A percentile compares a stretch with the other conserved stretches of the same genome.
Evolutionary conservation across 192 early-diverging fungal species (phyloP).

Genomic region (Backusella tarrabulga): DNA sequence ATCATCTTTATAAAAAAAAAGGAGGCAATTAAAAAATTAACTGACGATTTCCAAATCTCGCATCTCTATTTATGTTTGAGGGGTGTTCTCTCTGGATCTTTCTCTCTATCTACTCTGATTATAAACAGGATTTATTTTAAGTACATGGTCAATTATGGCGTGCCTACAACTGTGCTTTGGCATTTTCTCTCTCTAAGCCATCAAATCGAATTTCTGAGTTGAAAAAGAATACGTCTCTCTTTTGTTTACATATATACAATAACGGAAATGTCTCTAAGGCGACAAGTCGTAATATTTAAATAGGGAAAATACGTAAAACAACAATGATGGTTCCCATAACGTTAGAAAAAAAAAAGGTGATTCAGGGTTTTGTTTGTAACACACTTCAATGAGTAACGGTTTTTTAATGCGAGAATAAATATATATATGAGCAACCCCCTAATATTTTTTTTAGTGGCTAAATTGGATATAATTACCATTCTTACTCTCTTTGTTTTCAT

Average conservation of each 20-base stretch:
- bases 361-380: neutral
- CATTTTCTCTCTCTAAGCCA: neutral
- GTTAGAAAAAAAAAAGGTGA: neutral
- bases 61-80: neutral
- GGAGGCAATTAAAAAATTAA: neutral
- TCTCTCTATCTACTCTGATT: too few species aligned
- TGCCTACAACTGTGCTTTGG: neutral
- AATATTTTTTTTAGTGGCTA: neutral
- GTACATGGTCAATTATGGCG: neutral
- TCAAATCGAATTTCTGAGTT: neutral
- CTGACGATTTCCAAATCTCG: neutral
- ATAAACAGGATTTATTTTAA: neutral
- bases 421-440: neutral
- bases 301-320: neutral
- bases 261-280: neutral
- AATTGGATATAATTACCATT: neutral
- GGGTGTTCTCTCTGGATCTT: neutral
- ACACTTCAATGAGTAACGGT: neutral
- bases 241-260: neutral
- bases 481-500: neutral
- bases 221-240: neutral
- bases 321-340: neutral
- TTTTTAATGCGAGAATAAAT: neutral
- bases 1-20: neutral
- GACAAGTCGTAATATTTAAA: neutral